Conservation (phyloP, 345 rosid genomes). For the Euphorbia peplus region DNA sequence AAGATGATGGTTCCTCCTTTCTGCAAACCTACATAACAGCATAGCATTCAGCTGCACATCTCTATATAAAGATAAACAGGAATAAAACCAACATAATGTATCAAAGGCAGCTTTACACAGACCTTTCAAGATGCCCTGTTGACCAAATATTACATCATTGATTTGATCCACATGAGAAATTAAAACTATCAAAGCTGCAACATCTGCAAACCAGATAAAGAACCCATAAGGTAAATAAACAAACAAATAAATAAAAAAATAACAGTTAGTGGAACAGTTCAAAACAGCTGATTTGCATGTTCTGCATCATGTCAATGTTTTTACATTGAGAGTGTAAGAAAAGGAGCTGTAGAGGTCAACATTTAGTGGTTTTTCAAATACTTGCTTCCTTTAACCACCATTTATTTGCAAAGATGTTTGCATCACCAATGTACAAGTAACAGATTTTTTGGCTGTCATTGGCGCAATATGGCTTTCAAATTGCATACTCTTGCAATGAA, state of each 20-base stretch:
- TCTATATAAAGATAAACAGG: slow-evolving; percentile 8
- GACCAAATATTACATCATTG: slow-evolving; percentile 51
- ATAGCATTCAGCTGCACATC: background rate
- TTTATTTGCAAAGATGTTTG: background rate
- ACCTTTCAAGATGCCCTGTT: slow-evolving; percentile 65
- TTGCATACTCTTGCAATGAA: background rate
- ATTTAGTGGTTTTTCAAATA: background rate
- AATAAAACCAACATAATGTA: slow-evolving; percentile 5
- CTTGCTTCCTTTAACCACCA: background rate
- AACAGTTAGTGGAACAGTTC: no score
- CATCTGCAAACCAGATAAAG: slow-evolving; percentile 40
- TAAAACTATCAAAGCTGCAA: slow-evolving; percentile 59
- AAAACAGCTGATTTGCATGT: background rate
- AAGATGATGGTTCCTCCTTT: slow-evolving; percentile 56
- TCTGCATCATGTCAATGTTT: background rate
- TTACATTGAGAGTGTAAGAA: background rate
- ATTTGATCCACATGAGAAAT: slow-evolving; percentile 63
- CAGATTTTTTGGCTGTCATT: no score
- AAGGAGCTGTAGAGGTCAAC: background rate
- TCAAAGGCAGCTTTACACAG: slow-evolving; percentile 14
- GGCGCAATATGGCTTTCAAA: no score
- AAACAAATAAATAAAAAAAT: background rate
- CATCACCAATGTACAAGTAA: background rate
- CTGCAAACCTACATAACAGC: slow-evolving; percentile 44
- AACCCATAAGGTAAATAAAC: no score